These are phyloP conservation scores for Amanita phalloides DNA, from an alignment of 768 basidiomycete genomes.

Conservation along the genomic window DNA sequence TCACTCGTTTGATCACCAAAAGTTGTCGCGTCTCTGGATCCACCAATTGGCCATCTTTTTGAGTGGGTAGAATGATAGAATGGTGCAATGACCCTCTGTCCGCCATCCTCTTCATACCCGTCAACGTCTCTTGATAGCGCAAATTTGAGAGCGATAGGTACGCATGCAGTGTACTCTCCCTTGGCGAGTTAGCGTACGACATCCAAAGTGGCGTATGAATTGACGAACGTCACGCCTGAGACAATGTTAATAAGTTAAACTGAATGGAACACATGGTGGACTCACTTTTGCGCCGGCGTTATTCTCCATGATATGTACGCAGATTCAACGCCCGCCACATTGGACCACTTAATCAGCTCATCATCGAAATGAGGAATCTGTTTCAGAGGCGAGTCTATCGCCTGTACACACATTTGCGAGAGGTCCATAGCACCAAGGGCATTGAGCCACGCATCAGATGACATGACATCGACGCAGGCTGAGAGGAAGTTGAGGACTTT, in stretches of 20 bases:
- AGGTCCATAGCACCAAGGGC: conserved; percentile 96
- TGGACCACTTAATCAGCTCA: conserved; percentile 83
- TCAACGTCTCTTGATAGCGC: conserved; percentile 74
- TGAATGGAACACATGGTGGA: conserved; percentile 9
- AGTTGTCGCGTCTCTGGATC: conserved; percentile 70
- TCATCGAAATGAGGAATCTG: no score
- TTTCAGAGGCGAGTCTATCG: no score
- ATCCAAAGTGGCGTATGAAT: conserved; percentile 95
- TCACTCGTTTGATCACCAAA: conserved; percentile 78
- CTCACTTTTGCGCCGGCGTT: conserved; percentile 80
- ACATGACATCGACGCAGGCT: conserved; percentile 97
- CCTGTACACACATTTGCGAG: conserved; percentile 97
- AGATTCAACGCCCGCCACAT: conserved; percentile 70
- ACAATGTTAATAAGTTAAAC: conserved; percentile 9
- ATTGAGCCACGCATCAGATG: conserved; percentile 87
- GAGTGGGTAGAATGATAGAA: conserved; percentile 54
- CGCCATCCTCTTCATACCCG: conserved; percentile 60
- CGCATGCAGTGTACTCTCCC: conserved; percentile 77
- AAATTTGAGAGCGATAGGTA: conserved; percentile 76
- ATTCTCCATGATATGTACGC: conserved; percentile 99
- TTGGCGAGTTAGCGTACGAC: conserved; percentile 80
- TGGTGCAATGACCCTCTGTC: conserved; percentile 85
- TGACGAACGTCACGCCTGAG: conserved; percentile 86
- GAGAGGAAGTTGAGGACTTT: conserved; percentile 84
- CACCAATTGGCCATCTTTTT: conserved; percentile 96